These are phyloP conservation scores for Emmonsiellopsis sp. DNA, from an alignment of 2,329 filamentous ascomycete genomes.

Conservation along the genomic window DNA sequence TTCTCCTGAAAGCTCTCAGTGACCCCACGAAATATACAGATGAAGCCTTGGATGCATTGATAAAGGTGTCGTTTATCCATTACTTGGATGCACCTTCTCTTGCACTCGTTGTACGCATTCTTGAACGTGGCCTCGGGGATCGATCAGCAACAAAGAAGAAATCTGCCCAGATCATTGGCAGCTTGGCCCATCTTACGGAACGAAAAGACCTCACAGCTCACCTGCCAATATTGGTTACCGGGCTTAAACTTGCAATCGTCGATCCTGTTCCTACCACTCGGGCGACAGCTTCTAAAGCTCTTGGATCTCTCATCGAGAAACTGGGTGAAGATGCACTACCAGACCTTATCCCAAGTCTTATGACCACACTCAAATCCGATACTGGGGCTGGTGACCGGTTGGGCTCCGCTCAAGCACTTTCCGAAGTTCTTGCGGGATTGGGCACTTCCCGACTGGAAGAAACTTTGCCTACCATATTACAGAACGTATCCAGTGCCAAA, in stretches of 20 bases:
- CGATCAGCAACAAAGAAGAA: constrained; percentile 94
- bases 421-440: constrained; percentile 89
- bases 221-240: constrained; percentile 83
- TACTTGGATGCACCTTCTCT: constrained; percentile 96
- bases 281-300: constrained; percentile 88
- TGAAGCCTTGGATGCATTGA: constrained; percentile 82
- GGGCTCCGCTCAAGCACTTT: constrained; percentile 91
- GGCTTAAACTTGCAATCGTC: constrained; percentile 78
- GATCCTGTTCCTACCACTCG: constrained; percentile 95
- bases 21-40: constrained; percentile 97
- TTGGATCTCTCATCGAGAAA: constrained; percentile 96
- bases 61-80: constrained; percentile 97
- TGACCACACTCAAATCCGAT: constrained; percentile 95
- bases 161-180: constrained; percentile 94
- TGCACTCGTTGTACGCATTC: constrained; percentile 86
- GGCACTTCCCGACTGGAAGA: constrained; percentile 90
- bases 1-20: constrained; percentile 90
- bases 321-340: constrained; percentile 93
- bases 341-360: constrained; percentile 92
- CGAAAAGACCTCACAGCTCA: constrained; percentile 88
- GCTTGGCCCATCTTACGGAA: constrained; percentile 91
- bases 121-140: constrained; percentile 85
- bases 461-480: constrained; percentile 87
- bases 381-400: constrained; percentile 92
- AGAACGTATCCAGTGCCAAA: constrained; percentile 90